A percentile compares a stretch with the other conserved stretches of the same genome.
phyloP scores from a whole-genome alignment of 768 basidiomycete species.

The button mushroom (Agaricus bisporus) region DNA sequence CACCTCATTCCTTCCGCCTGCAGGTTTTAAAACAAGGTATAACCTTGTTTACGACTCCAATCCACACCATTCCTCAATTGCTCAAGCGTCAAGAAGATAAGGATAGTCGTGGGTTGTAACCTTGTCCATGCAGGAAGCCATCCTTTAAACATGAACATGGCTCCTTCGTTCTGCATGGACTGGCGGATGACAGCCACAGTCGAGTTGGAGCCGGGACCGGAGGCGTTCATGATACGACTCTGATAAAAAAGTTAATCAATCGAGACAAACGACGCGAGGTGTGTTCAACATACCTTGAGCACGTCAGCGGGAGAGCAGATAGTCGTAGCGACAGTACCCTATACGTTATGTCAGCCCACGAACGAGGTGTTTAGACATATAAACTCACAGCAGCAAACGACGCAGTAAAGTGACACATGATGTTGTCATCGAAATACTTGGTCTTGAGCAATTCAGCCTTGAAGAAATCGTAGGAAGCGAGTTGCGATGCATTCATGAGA shows the following conservation, averaged over 20 bases:
- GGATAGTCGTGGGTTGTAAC: conserved; percentile 81
- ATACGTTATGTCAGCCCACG: not conserved
- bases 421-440: conserved; percentile 73
- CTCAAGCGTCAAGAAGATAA: conserved; percentile 82
- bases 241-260: conserved; percentile 21
- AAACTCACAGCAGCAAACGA: conserved; percentile 74
- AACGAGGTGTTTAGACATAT: not conserved
- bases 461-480: conserved; percentile 94
- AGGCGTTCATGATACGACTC: conserved; percentile 88
- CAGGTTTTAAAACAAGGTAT: conserved; percentile 21
- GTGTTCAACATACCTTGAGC: conserved; percentile 64
- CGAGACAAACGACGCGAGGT: too few relatives aligned
- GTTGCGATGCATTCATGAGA: conserved; percentile 89
- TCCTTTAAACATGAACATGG: conserved; percentile 91
- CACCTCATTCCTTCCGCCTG: not conserved
- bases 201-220: conserved; percentile 72
- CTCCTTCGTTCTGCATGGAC: conserved; percentile 67
- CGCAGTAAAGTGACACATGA: conserved; percentile 76
- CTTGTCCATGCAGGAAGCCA: conserved; percentile 87
- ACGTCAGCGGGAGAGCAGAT: conserved; percentile 89
- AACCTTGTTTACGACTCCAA: conserved; percentile 41
- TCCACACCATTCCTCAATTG: conserved; percentile 74
- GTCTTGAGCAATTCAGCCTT: conserved; percentile 76
- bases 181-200: conserved; percentile 63
- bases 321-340: conserved; percentile 87